phyloP scores from a whole-genome alignment of 257 asterid genomes.

The Lithospermum erythrorhizon region DNA sequence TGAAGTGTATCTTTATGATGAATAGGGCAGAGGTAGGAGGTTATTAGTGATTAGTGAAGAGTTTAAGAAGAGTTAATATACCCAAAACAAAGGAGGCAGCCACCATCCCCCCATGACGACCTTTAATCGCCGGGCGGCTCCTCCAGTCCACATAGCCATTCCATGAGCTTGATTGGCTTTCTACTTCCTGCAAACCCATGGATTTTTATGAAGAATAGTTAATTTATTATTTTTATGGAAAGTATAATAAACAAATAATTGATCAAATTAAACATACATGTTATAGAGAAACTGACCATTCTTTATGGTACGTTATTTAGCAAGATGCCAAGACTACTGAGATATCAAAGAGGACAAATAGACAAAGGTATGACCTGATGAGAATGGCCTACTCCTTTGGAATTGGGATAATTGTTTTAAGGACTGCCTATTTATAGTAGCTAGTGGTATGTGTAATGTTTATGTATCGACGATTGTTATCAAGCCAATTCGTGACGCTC shows the following conservation, averaged over 20 bases:
- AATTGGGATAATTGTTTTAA: no score
- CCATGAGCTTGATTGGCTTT: constrained; percentile 44
- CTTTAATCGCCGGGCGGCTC: constrained; percentile 50
- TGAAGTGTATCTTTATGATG: not conserved
- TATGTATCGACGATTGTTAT: no score
- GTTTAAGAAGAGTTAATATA: constrained; percentile 11
- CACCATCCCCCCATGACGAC: constrained; percentile 72
- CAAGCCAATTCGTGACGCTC: no score
- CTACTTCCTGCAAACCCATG: constrained; percentile 37
- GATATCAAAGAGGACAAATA: no score
- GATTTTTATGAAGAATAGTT: not conserved
- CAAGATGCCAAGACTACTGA: no score
- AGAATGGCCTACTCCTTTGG: no score
- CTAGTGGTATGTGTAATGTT: no score
- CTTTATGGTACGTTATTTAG: not conserved
- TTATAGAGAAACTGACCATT: not conserved
- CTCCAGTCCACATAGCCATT: constrained; percentile 82
- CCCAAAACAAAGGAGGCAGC: constrained; percentile 89
- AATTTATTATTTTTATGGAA: not conserved
- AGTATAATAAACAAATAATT: not conserved
- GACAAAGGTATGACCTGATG: no score
- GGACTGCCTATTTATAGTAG: no score
- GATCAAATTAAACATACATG: not conserved
- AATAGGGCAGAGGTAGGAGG: not conserved
- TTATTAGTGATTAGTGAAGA: no score